Percentiles rank a stretch among this genome's conserved stretches.
These are phyloP conservation scores for Calocybe indica DNA, from an alignment of 768 basidiomycete genomes.

Conservation along the genomic window DNA sequence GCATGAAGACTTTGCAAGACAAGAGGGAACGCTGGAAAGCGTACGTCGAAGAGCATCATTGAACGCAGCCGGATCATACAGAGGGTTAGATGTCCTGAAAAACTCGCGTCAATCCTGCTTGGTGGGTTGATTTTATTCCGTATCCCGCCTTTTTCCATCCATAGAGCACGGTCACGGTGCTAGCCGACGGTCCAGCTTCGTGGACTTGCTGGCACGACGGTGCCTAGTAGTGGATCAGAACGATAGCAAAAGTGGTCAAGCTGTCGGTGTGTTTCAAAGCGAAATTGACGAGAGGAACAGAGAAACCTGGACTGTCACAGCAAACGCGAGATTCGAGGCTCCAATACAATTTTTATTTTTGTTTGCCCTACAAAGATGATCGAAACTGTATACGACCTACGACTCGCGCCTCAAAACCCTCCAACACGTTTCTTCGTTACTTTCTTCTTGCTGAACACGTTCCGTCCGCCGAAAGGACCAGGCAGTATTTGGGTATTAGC, in stretches of 20 bases:
- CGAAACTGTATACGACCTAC: too few relatives aligned
- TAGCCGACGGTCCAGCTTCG: constrained; percentile 68
- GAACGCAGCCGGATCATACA: constrained; percentile 56
- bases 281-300: too few relatives aligned
- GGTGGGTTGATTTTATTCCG: background rate
- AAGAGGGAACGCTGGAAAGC: constrained; percentile 11
- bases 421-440: constrained; percentile 61
- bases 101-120: constrained; percentile 12
- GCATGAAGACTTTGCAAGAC: constrained; percentile 10
- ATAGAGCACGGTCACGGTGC: constrained; percentile 63
- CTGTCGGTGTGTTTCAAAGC: too few relatives aligned
- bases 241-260: too few relatives aligned
- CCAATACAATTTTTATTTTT: too few relatives aligned
- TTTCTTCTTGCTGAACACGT: constrained; percentile 46
- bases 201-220: constrained; percentile 36
- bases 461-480: constrained; percentile 66
- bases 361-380: too few relatives aligned
- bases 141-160: constrained; percentile 64
- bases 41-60: constrained; percentile 66
- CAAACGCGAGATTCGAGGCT: too few relatives aligned
- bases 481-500: constrained; percentile 68
- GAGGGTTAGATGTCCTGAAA: constrained; percentile 50
- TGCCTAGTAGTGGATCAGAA: too few relatives aligned
- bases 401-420: constrained; percentile 63
- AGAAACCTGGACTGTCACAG: too few relatives aligned